These are phyloP conservation scores for Phyllosticta ampelicida DNA, from an alignment of 2,329 filamentous ascomycete species.

Conservation along the genomic window DNA sequence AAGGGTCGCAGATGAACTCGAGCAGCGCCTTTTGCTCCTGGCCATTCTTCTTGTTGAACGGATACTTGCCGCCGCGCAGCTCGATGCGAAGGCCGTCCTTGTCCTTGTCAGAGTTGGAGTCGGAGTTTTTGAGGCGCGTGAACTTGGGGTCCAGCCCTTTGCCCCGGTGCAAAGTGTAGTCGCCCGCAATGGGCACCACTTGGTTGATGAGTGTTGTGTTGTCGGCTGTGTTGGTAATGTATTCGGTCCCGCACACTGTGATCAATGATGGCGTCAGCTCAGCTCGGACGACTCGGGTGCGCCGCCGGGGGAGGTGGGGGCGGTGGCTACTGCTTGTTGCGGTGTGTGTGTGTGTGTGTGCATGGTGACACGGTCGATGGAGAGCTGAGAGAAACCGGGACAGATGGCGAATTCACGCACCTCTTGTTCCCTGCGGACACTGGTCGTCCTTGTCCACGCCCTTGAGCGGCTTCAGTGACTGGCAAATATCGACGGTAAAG, in stretches of 20 bases:
- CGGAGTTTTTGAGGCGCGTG: conserved; percentile 54
- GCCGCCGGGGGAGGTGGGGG: not conserved
- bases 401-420: conserved; percentile 31
- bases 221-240: conserved; percentile 40
- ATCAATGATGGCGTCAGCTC: conserved; percentile 4
- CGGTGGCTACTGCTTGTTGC: not conserved
- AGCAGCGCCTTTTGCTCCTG: conserved; percentile 63
- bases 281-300: not conserved
- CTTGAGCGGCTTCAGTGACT: conserved; percentile 51
- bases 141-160: conserved; percentile 55
- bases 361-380: not conserved
- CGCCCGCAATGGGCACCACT: conserved; percentile 65
- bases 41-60: conserved; percentile 37
- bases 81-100: conserved; percentile 64
- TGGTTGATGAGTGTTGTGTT: conserved; percentile 41
- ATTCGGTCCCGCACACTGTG: conserved; percentile 65
- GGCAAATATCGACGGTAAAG: conserved; percentile 71
- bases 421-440: conserved; percentile 60
- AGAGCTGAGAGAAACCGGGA: not conserved
- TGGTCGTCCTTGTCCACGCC: conserved; percentile 45
- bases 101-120: conserved; percentile 52
- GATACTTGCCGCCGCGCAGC: conserved; percentile 48
- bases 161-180: conserved; percentile 19
- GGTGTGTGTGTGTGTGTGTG: too few relatives aligned
- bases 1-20: conserved; percentile 71